A percentile compares a stretch with the other conserved stretches of the same genome.
Conservation (phyloP, 345 rosid genomes). For the Aethionema arabicum region DNA sequence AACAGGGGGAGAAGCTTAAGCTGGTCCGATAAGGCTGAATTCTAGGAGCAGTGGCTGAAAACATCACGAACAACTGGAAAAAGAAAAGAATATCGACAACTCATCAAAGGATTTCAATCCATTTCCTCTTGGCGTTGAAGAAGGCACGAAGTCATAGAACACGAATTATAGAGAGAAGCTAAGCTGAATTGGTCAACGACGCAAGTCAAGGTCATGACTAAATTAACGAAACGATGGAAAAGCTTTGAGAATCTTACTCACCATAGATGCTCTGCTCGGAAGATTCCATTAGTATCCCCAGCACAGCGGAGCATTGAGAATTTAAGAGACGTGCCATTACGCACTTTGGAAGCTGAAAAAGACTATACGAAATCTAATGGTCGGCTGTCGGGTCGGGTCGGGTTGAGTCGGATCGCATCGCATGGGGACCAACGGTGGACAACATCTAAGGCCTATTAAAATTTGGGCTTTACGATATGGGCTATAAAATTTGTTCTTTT, state of each 20-base stretch:
- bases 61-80: constrained; percentile 1
- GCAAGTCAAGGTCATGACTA: constrained; percentile 20
- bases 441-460: not conserved
- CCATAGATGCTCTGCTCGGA: constrained; percentile 34
- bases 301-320: constrained; percentile 7
- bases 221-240: not conserved
- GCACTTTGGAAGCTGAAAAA: constrained; percentile 3
- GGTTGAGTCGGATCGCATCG: not conserved
- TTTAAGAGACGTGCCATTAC: constrained; percentile 25
- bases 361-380: not conserved
- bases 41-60: not conserved
- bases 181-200: not conserved
- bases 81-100: not conserved
- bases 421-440: not conserved
- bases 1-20: constrained; percentile 18
- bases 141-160: constrained; percentile 3
- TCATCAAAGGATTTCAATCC: constrained; percentile 21
- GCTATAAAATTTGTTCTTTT: constrained; percentile 22
- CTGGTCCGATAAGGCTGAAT: constrained; percentile 18
- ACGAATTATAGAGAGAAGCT: constrained; percentile 1
- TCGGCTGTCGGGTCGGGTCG: constrained; percentile 7
- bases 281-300: constrained; percentile 26
- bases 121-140: not conserved
- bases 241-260: constrained; percentile 25
- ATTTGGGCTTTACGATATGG: constrained; percentile 8